A percentile compares a stretch with the other conserved stretches of the same genome.
Evolutionary conservation across 768 basidiomycete genomes (phyloP).

Genomic region (Cystobasidium ongulense): DNA sequence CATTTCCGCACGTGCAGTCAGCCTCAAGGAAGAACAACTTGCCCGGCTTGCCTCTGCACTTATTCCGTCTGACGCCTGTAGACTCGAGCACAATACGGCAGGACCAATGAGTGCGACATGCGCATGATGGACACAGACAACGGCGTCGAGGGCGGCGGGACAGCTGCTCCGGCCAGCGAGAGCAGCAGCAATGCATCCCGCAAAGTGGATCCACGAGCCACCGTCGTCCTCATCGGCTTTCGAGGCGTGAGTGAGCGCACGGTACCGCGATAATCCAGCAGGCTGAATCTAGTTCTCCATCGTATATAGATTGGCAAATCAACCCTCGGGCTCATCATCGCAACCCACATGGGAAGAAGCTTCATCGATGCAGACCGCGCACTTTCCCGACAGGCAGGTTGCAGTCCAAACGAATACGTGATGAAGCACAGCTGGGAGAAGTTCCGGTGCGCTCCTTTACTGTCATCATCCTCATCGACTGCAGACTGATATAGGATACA

Average conservation of each 20-base stretch:
- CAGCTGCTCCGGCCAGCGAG: not conserved
- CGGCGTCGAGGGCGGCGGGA: not conserved
- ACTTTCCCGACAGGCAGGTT: conserved; percentile 54
- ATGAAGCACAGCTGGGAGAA: conserved; percentile 18
- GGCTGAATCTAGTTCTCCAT: not conserved
- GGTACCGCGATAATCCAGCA: not conserved
- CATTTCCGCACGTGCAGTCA: no score
- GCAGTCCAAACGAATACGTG: conserved; percentile 55
- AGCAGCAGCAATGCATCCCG: not conserved
- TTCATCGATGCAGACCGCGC: conserved; percentile 74
- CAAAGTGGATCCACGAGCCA: conserved; percentile 40
- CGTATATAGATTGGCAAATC: conserved; percentile 60
- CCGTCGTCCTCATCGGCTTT: conserved; percentile 63
- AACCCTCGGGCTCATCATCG: conserved; percentile 69
- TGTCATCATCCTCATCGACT: not conserved
- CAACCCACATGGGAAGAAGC: conserved; percentile 60
- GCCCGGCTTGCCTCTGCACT: no score
- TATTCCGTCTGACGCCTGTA: no score
- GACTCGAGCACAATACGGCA: no score
- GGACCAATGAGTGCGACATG: not conserved
- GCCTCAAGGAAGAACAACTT: no score
- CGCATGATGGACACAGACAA: not conserved
- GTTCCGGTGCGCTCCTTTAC: conserved; percentile 15
- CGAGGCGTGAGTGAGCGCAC: not conserved
- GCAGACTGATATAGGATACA: conserved; percentile 63